Base-by-base conservation (phyloP, 345 rosid species). In the Arabis alpina region DNA sequence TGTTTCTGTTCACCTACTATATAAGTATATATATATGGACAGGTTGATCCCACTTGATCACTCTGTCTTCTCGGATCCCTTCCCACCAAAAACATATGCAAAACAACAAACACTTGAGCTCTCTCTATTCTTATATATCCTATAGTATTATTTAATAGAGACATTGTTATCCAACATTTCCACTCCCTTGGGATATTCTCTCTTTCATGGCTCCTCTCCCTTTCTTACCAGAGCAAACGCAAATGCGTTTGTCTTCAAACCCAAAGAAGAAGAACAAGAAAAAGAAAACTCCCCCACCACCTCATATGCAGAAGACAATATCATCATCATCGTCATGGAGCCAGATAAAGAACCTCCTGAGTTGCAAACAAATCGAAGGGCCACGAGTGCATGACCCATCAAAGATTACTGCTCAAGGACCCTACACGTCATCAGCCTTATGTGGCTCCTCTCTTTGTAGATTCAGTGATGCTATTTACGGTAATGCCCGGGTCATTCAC, bases 341-440 rank as follows among this genome's bases (percentile, higher is more conserved):
- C 82, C 97, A 93, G 54, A 76, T 93, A 86, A 93, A 91, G 89
- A 89, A 89, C 82, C 77, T 93, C 19, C 81, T 93, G 40, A 85
- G 84, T 41, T 93, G 97, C 87, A 93, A 90, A 70, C 93, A 88
- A 76, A 68, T 93, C 50, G 91, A 93, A 72, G 85, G 82, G 4
- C 72, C 92, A 32, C 71, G 71, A 40, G 89, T 93, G 25, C 92
- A 83, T 72, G 90, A 88, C 73, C 96, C 98, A 1, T 81, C 93
- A 41, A 76, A 76, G 72, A 57, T 47, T 49, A 42, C 10, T 8
- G 1, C 8, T 2, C 40, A 36, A 0, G 40, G 3, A 36, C 40
- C 40, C 3, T 36, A 36, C 40, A 36, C 48, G 8, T 63, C 44
- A 3, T 82, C 90, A 2, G 84, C 96, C 23, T 89, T 91, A 2